A percentile compares a stretch with the other conserved stretches of the same genome.
Conservation (phyloP, 2,329 filamentous ascomycete species). For the Fusarium sp. region DNA sequence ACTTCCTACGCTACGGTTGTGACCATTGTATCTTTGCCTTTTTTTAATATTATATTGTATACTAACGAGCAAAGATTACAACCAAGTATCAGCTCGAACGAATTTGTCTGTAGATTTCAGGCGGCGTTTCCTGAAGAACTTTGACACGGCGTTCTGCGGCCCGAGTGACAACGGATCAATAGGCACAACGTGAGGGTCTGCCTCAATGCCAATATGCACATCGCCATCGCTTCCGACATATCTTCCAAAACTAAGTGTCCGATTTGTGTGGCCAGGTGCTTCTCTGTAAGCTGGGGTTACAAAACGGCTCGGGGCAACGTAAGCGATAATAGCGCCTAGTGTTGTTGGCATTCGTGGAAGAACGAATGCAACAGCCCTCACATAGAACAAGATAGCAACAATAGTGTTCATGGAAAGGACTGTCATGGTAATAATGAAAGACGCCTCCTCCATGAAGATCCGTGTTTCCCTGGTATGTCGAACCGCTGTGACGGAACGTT, state of each 20-base stretch:
- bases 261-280: not conserved
- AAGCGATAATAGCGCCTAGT: conserved; percentile 63
- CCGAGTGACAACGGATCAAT: conserved; percentile 29
- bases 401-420: conserved; percentile 62
- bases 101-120: too few relatives aligned
- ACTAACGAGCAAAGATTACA: too few relatives aligned
- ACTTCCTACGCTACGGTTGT: too few relatives aligned
- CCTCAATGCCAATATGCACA: conserved; percentile 67
- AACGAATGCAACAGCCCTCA: conserved; percentile 56
- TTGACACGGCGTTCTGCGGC: too few relatives aligned
- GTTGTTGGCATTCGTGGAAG: conserved; percentile 67
- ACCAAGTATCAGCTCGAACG: too few relatives aligned
- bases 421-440: conserved; percentile 61
- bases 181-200: conserved; percentile 59
- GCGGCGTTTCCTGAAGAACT: too few relatives aligned
- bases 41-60: too few relatives aligned
- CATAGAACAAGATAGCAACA: conserved; percentile 61
- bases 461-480: conserved; percentile 56
- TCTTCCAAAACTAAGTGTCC: conserved; percentile 63
- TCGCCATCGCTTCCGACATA: conserved; percentile 64
- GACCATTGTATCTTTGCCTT: too few relatives aligned
- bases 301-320: conserved; percentile 63
- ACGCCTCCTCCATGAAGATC: conserved; percentile 63
- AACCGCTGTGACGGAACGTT: too few relatives aligned
- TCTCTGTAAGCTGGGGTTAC: not conserved